Evolutionary conservation across 2,329 filamentous ascomycete species (phyloP), one percentile per base, ranked within the genome.

Genomic region (Alternaria atra): DNA sequence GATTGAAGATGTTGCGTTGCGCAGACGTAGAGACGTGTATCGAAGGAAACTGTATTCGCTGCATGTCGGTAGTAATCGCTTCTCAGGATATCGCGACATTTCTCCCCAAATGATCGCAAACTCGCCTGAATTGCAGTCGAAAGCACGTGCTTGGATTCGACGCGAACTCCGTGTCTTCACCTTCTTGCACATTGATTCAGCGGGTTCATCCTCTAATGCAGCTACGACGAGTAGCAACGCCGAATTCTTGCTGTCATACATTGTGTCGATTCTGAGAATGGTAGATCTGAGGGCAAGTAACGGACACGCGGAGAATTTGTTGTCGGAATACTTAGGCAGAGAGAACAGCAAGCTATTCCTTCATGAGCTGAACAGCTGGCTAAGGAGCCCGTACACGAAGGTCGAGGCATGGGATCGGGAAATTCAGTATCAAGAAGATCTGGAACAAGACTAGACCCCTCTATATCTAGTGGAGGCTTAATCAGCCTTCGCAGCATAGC

Each of bases 231-330:
- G 85, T 5, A 89, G 87, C 66, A 94, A 94, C 71, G 87, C 90
- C 7, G 93, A 97, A 72, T 97, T 94, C 64, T 78, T 97, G 10
- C 84, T 97, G 9, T 92, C 96, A 72, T 97, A 96, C 75, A 87
- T 97, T 54, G 80, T 97, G 40, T 90, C 91, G 9, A 91, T 97
- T 23, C 80, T 97, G 60, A 94, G 92, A 75, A 92, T 89, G 0
- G 87, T 95, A 15, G 93, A 97, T 72, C 84, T 94, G 5, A 93
- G 93, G 78, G 91, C 88, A 4, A 92, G 90, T 63, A 85, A 86
- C 39, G 93, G 93, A 0, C 88, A 91, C 69, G 92, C 93, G 0
- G 92, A 95, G 74, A 88, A 92, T 42, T 85, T 97, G 79, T 77
- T 97, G 37, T 82, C 87, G 23, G 92, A 95, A 50, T 95, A 93